Evolutionary conservation across 2,329 filamentous ascomycete genomes (phyloP).

Genomic region (Sclerotinia sclerotiorum): DNA sequence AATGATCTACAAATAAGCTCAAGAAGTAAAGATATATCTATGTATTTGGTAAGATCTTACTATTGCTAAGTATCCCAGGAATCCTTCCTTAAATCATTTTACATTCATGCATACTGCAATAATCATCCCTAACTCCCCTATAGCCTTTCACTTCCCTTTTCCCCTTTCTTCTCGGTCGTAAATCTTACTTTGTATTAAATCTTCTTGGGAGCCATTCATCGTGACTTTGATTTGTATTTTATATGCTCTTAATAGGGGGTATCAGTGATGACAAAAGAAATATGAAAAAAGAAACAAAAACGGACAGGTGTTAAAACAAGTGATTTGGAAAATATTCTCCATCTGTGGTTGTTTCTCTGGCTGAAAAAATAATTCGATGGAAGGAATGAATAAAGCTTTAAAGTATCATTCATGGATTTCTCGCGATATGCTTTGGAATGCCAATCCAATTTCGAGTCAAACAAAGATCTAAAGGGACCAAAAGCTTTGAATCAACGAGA

Average conservation of each 20-base stretch:
- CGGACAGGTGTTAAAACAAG: slow-evolving; percentile 5
- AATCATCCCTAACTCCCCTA: background rate
- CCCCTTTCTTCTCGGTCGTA: background rate
- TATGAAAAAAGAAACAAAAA: background rate
- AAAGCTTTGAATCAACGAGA: slow-evolving; percentile 41
- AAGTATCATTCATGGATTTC: background rate
- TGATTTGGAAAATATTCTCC: background rate
- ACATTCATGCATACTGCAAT: slow-evolving; percentile 6
- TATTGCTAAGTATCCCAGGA: slow-evolving; percentile 1
- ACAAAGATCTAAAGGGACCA: slow-evolving; percentile 37
- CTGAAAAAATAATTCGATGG: background rate
- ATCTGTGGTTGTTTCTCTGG: background rate
- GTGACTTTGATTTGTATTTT: slow-evolving; percentile 10
- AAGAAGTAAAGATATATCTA: background rate
- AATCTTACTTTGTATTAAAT: slow-evolving; percentile 19
- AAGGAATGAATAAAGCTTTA: background rate
- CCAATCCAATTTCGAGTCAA: slow-evolving; percentile 30
- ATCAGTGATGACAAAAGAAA: slow-evolving; percentile 17
- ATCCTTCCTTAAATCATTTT: background rate
- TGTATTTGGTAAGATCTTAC: background rate
- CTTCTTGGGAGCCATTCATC: slow-evolving; percentile 13
- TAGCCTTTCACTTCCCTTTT: background rate
- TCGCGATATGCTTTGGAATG: background rate
- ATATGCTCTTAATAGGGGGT: slow-evolving; percentile 17
- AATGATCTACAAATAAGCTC: background rate